Percentiles rank a stretch among this genome's conserved stretches.
These are phyloP conservation scores for Parsonsia alboflavescens DNA, from an alignment of 257 asterid species.

Conservation along the genomic window DNA sequence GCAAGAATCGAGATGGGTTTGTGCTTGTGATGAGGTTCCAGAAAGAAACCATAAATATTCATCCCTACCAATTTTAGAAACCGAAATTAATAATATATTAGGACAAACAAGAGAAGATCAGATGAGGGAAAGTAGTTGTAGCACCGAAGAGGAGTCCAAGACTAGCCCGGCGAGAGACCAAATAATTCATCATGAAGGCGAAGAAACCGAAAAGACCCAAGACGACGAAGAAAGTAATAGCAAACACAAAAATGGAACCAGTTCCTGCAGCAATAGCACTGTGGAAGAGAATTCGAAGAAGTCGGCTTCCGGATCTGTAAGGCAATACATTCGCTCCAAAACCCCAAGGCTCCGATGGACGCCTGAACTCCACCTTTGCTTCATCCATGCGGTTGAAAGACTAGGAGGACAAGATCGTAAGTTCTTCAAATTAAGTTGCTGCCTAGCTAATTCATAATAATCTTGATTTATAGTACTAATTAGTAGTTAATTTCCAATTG, in stretches of 20 bases:
- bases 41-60: neutral
- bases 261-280: conserved; percentile 76
- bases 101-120: neutral
- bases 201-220: conserved; percentile 17
- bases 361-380: conserved; percentile 83
- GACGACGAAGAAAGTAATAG: conserved; percentile 19
- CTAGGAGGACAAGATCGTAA: conserved; percentile 92
- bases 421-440: conserved; percentile 10
- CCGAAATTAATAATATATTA: neutral
- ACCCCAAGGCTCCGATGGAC: conserved; percentile 91
- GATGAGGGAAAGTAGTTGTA: conserved; percentile 23
- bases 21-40: neutral
- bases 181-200: conserved; percentile 26
- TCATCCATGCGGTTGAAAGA: conserved; percentile 74
- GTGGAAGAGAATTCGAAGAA: conserved; percentile 69
- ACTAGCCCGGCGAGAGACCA: conserved; percentile 20
- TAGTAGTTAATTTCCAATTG: neutral
- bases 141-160: conserved; percentile 45
- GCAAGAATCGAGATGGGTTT: neutral
- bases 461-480: neutral
- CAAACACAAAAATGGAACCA: conserved; percentile 29
- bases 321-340: conserved; percentile 75
- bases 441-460: too few relatives aligned
- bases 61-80: too few relatives aligned
- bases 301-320: conserved; percentile 57